phyloP scores from a whole-genome alignment of 2,329 filamentous ascomycete genomes.

The Talaromyces sp. region DNA sequence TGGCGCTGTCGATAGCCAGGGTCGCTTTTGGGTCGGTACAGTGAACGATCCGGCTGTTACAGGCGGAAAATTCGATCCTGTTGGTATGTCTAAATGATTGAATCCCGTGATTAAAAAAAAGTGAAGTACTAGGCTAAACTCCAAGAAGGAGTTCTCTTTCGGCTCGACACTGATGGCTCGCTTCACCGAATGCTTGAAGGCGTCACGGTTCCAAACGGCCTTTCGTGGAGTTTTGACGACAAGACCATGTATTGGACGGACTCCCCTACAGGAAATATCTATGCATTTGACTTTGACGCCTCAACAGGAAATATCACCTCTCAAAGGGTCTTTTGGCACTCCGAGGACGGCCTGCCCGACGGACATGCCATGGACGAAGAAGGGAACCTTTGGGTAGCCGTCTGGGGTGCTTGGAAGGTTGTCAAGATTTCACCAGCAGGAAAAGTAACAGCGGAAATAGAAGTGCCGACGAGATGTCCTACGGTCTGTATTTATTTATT shows the following conservation, averaged over 20 bases:
- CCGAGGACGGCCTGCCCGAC: constrained; percentile 58
- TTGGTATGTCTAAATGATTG: constrained; percentile 60
- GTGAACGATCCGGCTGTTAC: constrained; percentile 11
- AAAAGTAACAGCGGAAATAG: constrained; percentile 64
- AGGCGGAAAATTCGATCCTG: constrained; percentile 59
- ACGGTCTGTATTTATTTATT: constrained; percentile 1
- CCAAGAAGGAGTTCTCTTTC: constrained; percentile 58
- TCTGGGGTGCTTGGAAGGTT: constrained; percentile 69
- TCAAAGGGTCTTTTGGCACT: constrained; percentile 63
- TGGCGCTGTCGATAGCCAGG: constrained; percentile 68
- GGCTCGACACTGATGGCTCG: constrained; percentile 57
- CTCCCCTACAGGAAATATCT: constrained; percentile 62
- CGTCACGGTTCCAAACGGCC: constrained; percentile 73
- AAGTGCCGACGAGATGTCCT: constrained; percentile 55
- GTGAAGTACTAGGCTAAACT: constrained; percentile 29
- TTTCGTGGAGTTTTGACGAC: constrained; percentile 67
- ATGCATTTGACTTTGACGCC: constrained; percentile 64
- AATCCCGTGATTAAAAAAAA: background rate
- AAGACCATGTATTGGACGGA: constrained; percentile 74
- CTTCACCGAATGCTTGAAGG: constrained; percentile 54
- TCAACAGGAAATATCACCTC: constrained; percentile 56
- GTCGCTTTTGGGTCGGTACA: constrained; percentile 56
- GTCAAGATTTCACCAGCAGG: constrained; percentile 65
- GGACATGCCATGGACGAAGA: constrained; percentile 74
- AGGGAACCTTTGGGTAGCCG: constrained; percentile 74